Evolutionary conservation across 345 rosid species (phyloP).

Genomic region (Aegle marmelos): DNA sequence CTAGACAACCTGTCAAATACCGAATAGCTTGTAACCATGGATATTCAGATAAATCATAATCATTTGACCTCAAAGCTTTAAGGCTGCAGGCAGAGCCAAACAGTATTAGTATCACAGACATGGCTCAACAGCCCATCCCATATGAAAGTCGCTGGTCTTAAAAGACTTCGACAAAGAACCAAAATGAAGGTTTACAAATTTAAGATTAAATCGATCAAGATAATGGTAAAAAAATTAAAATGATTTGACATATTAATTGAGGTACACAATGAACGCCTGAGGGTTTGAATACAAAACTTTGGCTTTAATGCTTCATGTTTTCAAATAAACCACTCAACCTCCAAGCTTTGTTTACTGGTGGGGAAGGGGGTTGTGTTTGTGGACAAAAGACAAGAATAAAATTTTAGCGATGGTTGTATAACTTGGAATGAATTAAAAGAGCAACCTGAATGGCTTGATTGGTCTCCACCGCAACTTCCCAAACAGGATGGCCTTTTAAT

Average conservation of each 20-base stretch:
- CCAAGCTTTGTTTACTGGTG: background rate
- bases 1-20: too few relatives aligned
- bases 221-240: background rate
- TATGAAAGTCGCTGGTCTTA: background rate
- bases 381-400: background rate
- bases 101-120: background rate
- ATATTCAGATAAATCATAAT: background rate
- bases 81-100: background rate
- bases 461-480: conserved; percentile 41
- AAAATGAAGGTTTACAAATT: too few relatives aligned
- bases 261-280: background rate
- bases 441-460: conserved; percentile 27
- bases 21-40: too few relatives aligned
- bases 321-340: background rate
- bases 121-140: background rate
- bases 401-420: too few relatives aligned
- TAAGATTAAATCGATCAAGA: background rate
- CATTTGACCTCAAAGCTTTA: background rate
- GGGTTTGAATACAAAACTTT: background rate
- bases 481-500: conserved; percentile 31
- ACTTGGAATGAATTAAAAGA: background rate
- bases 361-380: too few relatives aligned
- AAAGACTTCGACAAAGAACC: background rate
- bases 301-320: background rate
- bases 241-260: background rate